Evolutionary conservation across 345 rosid genomes (phyloP), one percentile per base, ranked within the genome.

Genomic region (Trapa bicornis): DNA sequence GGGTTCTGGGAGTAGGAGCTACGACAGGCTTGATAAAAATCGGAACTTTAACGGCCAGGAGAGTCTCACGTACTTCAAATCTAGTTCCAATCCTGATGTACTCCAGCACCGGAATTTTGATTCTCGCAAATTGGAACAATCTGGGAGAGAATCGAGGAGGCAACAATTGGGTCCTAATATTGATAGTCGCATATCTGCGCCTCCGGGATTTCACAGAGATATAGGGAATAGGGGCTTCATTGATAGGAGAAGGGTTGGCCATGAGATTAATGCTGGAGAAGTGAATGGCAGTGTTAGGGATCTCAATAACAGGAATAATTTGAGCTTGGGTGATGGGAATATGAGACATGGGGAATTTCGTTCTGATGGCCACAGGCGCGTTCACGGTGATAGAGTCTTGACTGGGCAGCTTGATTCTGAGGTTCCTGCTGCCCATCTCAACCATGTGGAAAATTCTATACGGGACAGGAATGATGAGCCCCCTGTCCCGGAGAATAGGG

Each of bases 371-470:
- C 80, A 70, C 29, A 78, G 78, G 60, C 62, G 72, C 29, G 79
- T 63, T 62, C 65, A 70, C 36, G 64, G 70, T 67, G 65, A 74
- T 15, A 67, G 62, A 6, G 77, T 82, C 65, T 77, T 86, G 47
- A 64, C 76, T 56, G 72, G 72, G 71, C 96, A 88, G 81, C 79
- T 83, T 77, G 84, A 87, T 77, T 85, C 65, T 43, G 80, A 72
- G 67, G 81, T 81, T 14, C 86, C 68, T 61, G 86, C 91, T 35
- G 86, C 79, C 69, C 76, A 88, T 0, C 79, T 75, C 11, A 72
- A 78, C n/a, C 86, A 78, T 50, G 69, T 80, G 47, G 84, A 79
- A 68, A 86, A 79, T 56, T 74, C 89, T 61, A 37, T 67, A 2
- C 4, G 62, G 13, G 62, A 58, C 37, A 35, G 32, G 62, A 58